Evolutionary conservation across 2,329 filamentous ascomycete species (phyloP).

Genomic region (Talaromyces sp.): DNA sequence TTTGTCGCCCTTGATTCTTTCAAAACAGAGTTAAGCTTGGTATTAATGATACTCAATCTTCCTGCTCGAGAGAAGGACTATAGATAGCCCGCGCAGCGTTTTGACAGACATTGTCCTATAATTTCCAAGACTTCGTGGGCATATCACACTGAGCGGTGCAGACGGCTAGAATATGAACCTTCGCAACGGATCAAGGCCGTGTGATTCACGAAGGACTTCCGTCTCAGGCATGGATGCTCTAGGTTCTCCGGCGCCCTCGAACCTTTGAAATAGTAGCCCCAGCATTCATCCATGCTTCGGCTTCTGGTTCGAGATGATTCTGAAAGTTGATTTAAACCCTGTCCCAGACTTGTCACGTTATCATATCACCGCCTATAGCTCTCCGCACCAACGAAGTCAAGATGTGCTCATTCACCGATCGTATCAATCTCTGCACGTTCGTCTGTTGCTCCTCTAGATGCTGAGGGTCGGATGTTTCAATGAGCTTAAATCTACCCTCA

Average conservation of each 20-base stretch:
- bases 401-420: constrained; percentile 32
- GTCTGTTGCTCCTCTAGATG: constrained; percentile 6
- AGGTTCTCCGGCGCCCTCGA: not conserved
- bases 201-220: no score
- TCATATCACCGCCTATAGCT: constrained; percentile 24
- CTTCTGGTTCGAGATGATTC: not conserved
- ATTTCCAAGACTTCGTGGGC: not conserved
- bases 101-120: not conserved
- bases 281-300: no score
- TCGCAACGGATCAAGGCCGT: not conserved
- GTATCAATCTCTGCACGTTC: constrained; percentile 18
- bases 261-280: no score
- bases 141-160: not conserved
- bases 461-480: constrained; percentile 22
- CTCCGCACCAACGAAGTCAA: constrained; percentile 31
- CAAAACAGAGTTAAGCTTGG: not conserved
- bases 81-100: not conserved
- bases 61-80: not conserved
- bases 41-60: not conserved
- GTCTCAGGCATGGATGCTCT: not conserved
- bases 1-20: not conserved
- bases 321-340: not conserved
- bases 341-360: not conserved
- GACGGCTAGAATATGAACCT: not conserved
- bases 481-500: constrained; percentile 40